Evolutionary conservation across 805 yeast genomes (phyloP).

Genomic region (Wickerhamiella galacta): DNA sequence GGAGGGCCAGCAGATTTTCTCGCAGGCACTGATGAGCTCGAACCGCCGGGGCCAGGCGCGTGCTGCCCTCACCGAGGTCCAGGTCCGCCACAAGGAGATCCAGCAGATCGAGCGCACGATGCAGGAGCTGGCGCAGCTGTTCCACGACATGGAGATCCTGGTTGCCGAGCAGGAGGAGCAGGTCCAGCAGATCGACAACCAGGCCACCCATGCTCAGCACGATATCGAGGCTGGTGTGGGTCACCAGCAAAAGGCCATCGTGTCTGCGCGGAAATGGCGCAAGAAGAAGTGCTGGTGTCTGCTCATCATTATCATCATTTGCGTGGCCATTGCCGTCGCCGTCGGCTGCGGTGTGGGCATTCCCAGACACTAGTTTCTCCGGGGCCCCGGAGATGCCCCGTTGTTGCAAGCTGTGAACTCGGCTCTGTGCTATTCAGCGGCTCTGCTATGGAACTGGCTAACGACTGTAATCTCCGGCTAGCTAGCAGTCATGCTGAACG

Average conservation of each 20-base stretch:
- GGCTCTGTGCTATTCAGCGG: too few species aligned
- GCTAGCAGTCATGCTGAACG: too few species aligned
- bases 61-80: slow-evolving; percentile 89
- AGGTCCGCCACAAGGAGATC: slow-evolving; percentile 86
- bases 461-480: too few species aligned
- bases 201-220: slow-evolving; percentile 66
- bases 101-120: slow-evolving; percentile 88
- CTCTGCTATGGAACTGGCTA: too few species aligned
- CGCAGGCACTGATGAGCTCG: slow-evolving; percentile 46
- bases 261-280: slow-evolving; percentile 76
- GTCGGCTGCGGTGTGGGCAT: slow-evolving; percentile 3
- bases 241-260: slow-evolving; percentile 80
- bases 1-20: slow-evolving; percentile 76
- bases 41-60: slow-evolving; percentile 54
- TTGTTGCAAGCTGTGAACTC: not conserved
- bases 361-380: slow-evolving; percentile 2
- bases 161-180: slow-evolving; percentile 90
- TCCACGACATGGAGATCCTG: slow-evolving; percentile 89
- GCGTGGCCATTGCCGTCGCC: slow-evolving; percentile 18
- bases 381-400: not conserved
- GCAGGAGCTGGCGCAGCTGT: slow-evolving; percentile 87
- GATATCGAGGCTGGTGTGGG: slow-evolving; percentile 91
- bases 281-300: slow-evolving; percentile 77
- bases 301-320: slow-evolving; percentile 14
- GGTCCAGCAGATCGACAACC: slow-evolving; percentile 66